Base-by-base conservation (phyloP, 768 basidiomycete genomes). In the Lyophyllum atratum region DNA sequence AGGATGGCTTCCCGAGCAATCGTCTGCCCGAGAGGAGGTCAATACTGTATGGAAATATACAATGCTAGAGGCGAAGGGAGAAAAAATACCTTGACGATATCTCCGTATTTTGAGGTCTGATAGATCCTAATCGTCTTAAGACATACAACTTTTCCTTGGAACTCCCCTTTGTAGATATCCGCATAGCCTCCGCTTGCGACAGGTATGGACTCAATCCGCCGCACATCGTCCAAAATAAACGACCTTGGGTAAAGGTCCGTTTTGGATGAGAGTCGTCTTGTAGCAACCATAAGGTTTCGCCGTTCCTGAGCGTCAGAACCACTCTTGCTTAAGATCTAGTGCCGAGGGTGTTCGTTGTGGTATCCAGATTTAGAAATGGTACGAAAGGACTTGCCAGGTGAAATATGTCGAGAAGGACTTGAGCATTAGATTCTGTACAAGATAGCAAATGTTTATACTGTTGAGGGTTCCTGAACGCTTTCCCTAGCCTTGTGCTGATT, bases 1-100 rank as follows among this genome's bases (percentile, higher is more conserved):
- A 70, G 40, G 17, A 71, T 59, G 14, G 70, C 71, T 43, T 77
- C 76, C 14, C 65, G 64, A 22, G 63, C 62, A 21, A 52, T 46
- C 7, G 28, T n/a, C 56, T 57, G 14, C 19, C 1, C 34, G 15
- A 37, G 14, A 17, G 2, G 1, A 37, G 25, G 28, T 26, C 3
- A 49, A 8, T 22, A 34, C 12, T 14, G 12, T 33, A 17, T 28
- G 31, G 9, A 17, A 29, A 24, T 15, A 19, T 7, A 10, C 37
- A 25, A 22, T 22, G 12, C 10, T 19, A 26, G 4, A 24, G 4
- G 4, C 17, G 28, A 4, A 2, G 15, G n/a, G 12, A 46, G 34
- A 31, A 31, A 11, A 31, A n/a, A n/a, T n/a, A 61, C 60, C 53
- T 58, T 58, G n/a, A 55, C 15, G 11, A 58, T 49, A 4, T 39